phyloP scores from a whole-genome alignment of 2,329 filamentous ascomycete genomes.

The Raffaelea ambrosiae region DNA sequence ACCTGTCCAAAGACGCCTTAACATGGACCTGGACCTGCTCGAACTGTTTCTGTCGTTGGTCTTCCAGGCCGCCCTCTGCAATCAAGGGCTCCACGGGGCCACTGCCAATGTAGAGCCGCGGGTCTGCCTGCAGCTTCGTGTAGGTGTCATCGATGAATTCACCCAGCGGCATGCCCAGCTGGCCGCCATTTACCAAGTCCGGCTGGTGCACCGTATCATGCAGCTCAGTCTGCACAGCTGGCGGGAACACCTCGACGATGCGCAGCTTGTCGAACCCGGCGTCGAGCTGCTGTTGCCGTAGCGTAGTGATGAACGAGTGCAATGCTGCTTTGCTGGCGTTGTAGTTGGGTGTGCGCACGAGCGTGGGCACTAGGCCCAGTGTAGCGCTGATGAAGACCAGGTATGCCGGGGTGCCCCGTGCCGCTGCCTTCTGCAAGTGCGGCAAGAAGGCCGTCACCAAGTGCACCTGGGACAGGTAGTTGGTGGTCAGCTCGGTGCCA shows the following conservation, averaged over 20 bases:
- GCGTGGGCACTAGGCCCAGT: constrained; percentile 29
- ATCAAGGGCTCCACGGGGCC: constrained; percentile 18
- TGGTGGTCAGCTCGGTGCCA: constrained; percentile 31
- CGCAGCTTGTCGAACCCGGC: constrained; percentile 21
- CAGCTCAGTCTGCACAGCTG: constrained; percentile 32
- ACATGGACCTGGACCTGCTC: constrained; percentile 13
- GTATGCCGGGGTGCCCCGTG: constrained; percentile 6
- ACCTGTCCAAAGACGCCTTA: constrained; percentile 13
- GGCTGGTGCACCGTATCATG: constrained; percentile 30
- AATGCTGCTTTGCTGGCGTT: constrained; percentile 41
- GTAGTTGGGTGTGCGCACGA: constrained; percentile 33
- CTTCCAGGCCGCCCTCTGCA: constrained; percentile 17
- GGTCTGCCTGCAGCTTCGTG: constrained; percentile 24
- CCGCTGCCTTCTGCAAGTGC: constrained; percentile 21
- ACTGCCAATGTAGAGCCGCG: constrained; percentile 28
- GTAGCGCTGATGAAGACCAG: constrained; percentile 21
- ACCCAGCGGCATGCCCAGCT: constrained; percentile 38
- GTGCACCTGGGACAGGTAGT: constrained; percentile 35
- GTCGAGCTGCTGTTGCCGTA: constrained; percentile 35
- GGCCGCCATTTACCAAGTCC: constrained; percentile 29
- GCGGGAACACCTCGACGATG: constrained; percentile 36
- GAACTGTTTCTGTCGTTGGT: constrained; percentile 18
- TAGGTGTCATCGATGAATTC: constrained; percentile 33
- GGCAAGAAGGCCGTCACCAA: constrained; percentile 36
- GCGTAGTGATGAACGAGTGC: constrained; percentile 31